phyloP scores from a whole-genome alignment of 805 yeast species.

The Ogataea thermomethanolica region DNA sequence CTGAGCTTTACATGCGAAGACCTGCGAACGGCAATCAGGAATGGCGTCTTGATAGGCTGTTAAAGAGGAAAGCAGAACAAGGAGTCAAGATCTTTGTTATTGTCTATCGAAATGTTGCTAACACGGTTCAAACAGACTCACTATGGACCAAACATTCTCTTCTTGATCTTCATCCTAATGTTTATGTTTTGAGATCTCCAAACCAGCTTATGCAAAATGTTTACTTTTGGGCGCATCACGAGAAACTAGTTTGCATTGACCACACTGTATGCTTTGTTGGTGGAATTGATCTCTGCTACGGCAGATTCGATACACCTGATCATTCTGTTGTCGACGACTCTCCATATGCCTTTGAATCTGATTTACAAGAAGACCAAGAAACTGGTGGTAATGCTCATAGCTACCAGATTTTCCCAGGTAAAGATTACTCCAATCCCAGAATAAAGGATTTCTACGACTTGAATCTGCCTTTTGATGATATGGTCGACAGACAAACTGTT shows the following conservation, averaged over 20 bases:
- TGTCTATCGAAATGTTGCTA: slow-evolving; percentile 89
- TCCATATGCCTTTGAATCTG: slow-evolving; percentile 30
- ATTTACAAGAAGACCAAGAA: slow-evolving; percentile 15
- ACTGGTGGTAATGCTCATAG: slow-evolving; percentile 26
- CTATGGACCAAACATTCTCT: slow-evolving; percentile 92
- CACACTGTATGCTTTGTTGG: slow-evolving; percentile 88
- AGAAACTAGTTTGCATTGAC: slow-evolving; percentile 82
- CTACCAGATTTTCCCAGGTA: slow-evolving; percentile 87
- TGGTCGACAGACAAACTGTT: slow-evolving; percentile 75
- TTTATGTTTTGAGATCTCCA: slow-evolving; percentile 91
- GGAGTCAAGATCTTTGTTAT: slow-evolving; percentile 94
- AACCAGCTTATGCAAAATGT: slow-evolving; percentile 91
- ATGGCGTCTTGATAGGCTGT: slow-evolving; percentile 84
- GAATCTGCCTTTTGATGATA: slow-evolving; percentile 83
- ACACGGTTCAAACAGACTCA: slow-evolving; percentile 91
- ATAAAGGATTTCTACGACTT: slow-evolving; percentile 79
- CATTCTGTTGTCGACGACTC: slow-evolving; percentile 82
- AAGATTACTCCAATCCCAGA: slow-evolving; percentile 95
- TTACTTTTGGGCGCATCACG: slow-evolving; percentile 99
- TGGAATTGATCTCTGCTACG: slow-evolving; percentile 93
- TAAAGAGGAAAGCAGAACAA: slow-evolving; percentile 86
- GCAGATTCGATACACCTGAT: slow-evolving; percentile 95
- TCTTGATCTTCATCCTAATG: slow-evolving; percentile 77
- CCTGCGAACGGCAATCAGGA: slow-evolving; percentile 95
- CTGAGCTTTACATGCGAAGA: slow-evolving; percentile 87